Evolutionary conservation across 176 grass and related monocot genomes (phyloP).

Genomic region (Lolium perenne): DNA sequence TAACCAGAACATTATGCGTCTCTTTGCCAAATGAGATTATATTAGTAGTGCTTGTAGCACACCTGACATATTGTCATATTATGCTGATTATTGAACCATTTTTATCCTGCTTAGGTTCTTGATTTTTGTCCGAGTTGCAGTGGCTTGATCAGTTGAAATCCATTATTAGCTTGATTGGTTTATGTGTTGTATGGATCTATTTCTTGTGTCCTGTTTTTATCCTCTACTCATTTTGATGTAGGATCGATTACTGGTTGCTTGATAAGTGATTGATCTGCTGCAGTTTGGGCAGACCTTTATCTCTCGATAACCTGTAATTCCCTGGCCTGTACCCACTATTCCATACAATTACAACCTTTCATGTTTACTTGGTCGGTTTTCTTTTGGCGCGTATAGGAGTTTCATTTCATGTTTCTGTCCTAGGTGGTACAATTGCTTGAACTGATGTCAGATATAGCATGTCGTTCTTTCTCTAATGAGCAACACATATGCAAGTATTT

Average conservation of each 20-base stretch:
- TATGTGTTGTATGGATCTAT: background rate
- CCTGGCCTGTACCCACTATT: background rate
- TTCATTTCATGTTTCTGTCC: too few relatives aligned
- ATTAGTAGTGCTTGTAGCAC: constrained; percentile 36
- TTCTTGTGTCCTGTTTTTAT: background rate
- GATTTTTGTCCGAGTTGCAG: background rate
- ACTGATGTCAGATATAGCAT: background rate
- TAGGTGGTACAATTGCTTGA: background rate
- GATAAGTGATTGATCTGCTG: background rate
- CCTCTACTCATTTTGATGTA: background rate
- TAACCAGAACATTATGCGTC: too few relatives aligned
- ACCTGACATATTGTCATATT: background rate
- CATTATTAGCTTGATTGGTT: background rate
- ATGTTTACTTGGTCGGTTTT: background rate
- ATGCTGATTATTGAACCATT: background rate
- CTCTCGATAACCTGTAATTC: background rate
- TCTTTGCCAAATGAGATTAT: too few relatives aligned
- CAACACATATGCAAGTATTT: background rate
- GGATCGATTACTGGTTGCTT: background rate
- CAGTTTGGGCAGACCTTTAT: background rate
- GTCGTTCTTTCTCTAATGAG: background rate
- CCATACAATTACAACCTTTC: background rate
- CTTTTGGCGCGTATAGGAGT: background rate
- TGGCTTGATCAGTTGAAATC: background rate
- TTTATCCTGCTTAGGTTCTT: background rate